These are phyloP conservation scores for Tricharina praecox DNA, from an alignment of 495 filamentous ascomycete species.

Conservation along the genomic window DNA sequence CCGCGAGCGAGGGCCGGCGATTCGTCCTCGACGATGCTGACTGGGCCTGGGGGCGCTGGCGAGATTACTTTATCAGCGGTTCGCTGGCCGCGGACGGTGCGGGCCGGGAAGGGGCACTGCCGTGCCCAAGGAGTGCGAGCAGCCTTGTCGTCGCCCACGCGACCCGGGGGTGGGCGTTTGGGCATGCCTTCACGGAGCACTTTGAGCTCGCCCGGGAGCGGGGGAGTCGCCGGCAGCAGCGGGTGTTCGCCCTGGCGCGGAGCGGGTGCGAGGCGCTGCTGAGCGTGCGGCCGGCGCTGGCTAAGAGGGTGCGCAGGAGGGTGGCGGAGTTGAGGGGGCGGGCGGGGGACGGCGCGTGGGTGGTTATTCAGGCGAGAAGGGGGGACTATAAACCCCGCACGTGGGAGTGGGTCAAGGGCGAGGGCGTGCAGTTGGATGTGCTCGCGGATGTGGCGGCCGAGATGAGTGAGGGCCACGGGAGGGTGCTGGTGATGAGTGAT, in stretches of 20 bases:
- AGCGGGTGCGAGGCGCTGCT: slow-evolving; percentile 50
- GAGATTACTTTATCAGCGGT: slow-evolving; percentile 46
- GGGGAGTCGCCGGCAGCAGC: slow-evolving; percentile 34
- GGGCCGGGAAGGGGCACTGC: slow-evolving; percentile 47
- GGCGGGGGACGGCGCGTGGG: slow-evolving; percentile 30
- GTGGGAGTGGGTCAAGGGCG: slow-evolving; percentile 45
- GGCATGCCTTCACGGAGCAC: slow-evolving; percentile 35
- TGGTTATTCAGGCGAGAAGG: slow-evolving; percentile 55
- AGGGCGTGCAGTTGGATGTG: slow-evolving; percentile 48
- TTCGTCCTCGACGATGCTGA: slow-evolving; percentile 63
- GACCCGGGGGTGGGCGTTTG: slow-evolving; percentile 41
- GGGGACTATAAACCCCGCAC: slow-evolving; percentile 45
- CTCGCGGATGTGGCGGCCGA: slow-evolving; percentile 33
- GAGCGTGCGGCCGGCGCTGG: slow-evolving; percentile 33
- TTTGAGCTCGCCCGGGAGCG: slow-evolving; percentile 34
- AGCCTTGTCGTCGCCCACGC: slow-evolving; percentile 54
- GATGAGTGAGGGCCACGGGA: not conserved
- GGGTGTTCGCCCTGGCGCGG: slow-evolving; percentile 44
- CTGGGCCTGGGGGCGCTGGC: slow-evolving; percentile 59
- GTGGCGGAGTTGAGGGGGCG: slow-evolving; percentile 34
- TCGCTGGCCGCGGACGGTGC: slow-evolving; percentile 22
- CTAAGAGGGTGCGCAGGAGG: slow-evolving; percentile 25
- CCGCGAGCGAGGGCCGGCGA: slow-evolving; percentile 45
- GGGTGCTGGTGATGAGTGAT: slow-evolving; percentile 47
- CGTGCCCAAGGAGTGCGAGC: slow-evolving; percentile 49